A percentile compares a stretch with the other conserved stretches of the same genome.
Evolutionary conservation across 169 alveolate species (phyloP).

Genomic region (Cryptosporidium tyzzeri): DNA sequence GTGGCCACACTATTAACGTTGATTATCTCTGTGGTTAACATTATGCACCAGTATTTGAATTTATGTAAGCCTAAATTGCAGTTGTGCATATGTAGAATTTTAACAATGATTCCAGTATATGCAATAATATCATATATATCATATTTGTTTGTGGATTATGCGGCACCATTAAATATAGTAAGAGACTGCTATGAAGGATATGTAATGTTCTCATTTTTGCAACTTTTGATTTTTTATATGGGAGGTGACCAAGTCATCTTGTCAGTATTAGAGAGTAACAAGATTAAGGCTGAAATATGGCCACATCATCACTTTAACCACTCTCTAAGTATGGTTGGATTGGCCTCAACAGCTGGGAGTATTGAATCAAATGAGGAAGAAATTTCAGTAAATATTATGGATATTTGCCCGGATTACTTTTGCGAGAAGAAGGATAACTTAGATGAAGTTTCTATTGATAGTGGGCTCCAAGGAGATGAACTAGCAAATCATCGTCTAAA

Average conservation of each 20-base stretch:
- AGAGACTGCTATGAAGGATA: constrained; percentile 74
- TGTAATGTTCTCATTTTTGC: constrained; percentile 63
- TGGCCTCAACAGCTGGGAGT: constrained; percentile 4
- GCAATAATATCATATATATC: constrained; percentile 54
- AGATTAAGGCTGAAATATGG: constrained; percentile 47
- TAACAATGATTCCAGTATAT: constrained; percentile 75
- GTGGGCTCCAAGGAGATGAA: background rate
- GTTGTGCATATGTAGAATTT: constrained; percentile 55
- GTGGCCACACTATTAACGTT: constrained; percentile 43
- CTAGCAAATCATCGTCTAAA: constrained; percentile 3
- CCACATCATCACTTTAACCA: constrained; percentile 52
- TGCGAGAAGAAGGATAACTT: constrained; percentile 10
- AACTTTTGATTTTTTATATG: constrained; percentile 26
- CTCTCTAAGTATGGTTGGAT: background rate
- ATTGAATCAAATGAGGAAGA: constrained; percentile 6
- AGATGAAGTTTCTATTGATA: background rate
- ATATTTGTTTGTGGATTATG: constrained; percentile 17
- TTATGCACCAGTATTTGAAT: constrained; percentile 48
- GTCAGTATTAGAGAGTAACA: constrained; percentile 22
- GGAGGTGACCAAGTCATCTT: constrained; percentile 53
- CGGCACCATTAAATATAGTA: constrained; percentile 25
- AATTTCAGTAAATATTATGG: constrained; percentile 16
- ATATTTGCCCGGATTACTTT: constrained; percentile 12
- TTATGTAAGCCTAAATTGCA: constrained; percentile 50
- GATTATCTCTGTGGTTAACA: constrained; percentile 43